These are phyloP conservation scores for Amanita pallidorosea DNA, from an alignment of 768 basidiomycete species.

Conservation along the genomic window DNA sequence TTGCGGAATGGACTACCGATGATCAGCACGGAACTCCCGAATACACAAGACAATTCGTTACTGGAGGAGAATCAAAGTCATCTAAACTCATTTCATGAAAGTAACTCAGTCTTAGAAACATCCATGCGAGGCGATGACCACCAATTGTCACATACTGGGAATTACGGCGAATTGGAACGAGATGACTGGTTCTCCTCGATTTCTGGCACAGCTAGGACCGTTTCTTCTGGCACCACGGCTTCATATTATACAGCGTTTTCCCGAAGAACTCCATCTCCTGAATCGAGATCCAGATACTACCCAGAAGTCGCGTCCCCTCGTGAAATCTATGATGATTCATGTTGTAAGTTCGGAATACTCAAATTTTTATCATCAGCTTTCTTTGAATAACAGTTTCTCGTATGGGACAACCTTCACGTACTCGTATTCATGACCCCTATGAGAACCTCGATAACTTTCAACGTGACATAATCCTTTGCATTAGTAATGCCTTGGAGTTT, in stretches of 20 bases:
- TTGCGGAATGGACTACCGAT: not conserved
- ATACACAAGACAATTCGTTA: not conserved
- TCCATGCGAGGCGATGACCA: not conserved
- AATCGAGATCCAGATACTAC: not conserved
- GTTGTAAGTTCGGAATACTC: not conserved
- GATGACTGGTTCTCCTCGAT: not conserved
- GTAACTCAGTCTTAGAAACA: not conserved
- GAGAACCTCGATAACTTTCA: constrained; percentile 12
- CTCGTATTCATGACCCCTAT: constrained; percentile 11
- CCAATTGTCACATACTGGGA: too few species aligned
- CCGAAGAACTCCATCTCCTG: not conserved
- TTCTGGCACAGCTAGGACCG: not conserved
- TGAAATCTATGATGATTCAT: not conserved
- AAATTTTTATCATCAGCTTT: not conserved
- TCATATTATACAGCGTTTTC: constrained; percentile 4
- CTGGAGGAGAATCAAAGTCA: not conserved
- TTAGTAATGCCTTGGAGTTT: constrained; percentile 1
- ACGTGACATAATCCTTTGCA: constrained; percentile 14
- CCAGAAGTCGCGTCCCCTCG: not conserved
- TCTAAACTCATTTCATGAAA: not conserved
- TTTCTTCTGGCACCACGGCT: not conserved
- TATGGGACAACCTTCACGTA: not conserved
- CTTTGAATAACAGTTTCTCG: not conserved
- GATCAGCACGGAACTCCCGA: not conserved
- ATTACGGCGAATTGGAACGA: not conserved